phyloP scores from a whole-genome alignment of 106 monocot species.

The Hemerocallis citrina region DNA sequence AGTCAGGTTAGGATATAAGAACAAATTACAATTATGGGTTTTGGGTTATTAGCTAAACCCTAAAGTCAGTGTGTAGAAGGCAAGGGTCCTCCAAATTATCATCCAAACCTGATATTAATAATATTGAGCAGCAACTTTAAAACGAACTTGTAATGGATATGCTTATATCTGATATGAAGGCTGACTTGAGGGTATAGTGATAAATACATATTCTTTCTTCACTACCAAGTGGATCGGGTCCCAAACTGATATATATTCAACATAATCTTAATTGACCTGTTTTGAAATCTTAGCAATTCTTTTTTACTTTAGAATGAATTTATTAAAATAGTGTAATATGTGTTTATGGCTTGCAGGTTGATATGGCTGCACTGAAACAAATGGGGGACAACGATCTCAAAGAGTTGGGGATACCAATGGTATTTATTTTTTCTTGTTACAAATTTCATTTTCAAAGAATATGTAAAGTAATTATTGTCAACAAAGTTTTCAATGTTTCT shows the following conservation, averaged over 20 bases:
- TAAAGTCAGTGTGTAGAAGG: too few relatives aligned
- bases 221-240: too few relatives aligned
- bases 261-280: neutral
- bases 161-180: too few relatives aligned
- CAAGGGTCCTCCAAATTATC: too few relatives aligned
- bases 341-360: conserved; percentile 48
- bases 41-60: too few relatives aligned
- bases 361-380: conserved; percentile 86
- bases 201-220: too few relatives aligned
- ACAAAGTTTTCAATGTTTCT: neutral
- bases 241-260: neutral
- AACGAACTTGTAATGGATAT: too few relatives aligned
- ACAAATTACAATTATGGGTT: too few relatives aligned
- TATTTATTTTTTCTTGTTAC: conserved; percentile 16
- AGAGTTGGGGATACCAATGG: conserved; percentile 98
- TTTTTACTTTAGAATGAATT: neutral
- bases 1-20: too few relatives aligned
- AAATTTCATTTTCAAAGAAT: neutral
- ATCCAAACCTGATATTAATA: too few relatives aligned
- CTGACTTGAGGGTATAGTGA: too few relatives aligned
- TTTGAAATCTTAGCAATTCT: neutral
- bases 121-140: too few relatives aligned
- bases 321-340: neutral
- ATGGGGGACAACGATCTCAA: conserved; percentile 97
- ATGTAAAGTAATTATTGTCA: neutral